These are phyloP conservation scores for Leccinum olivaceopallidum DNA, from an alignment of 768 basidiomycete species.

Conservation along the genomic window DNA sequence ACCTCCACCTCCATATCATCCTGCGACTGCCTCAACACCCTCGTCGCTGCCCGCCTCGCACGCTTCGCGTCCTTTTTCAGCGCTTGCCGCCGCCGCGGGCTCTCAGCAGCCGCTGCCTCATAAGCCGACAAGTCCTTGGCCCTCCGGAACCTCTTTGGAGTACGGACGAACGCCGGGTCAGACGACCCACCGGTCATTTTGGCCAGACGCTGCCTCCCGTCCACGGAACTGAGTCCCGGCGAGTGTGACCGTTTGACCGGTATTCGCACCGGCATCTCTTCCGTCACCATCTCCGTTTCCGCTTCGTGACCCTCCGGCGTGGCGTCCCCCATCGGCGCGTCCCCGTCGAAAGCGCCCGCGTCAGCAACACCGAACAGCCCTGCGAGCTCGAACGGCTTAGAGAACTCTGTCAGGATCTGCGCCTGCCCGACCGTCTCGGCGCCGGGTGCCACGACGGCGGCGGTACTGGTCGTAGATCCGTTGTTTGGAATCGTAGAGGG, in stretches of 20 bases:
- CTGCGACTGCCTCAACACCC: constrained; percentile 15
- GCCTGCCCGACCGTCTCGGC: constrained; percentile 82
- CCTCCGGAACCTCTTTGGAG: constrained; percentile 61
- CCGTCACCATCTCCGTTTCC: constrained; percentile 41
- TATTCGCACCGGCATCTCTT: constrained; percentile 36
- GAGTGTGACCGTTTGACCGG: constrained; percentile 30
- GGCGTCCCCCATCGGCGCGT: constrained; percentile 43
- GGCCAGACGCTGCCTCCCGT: neutral
- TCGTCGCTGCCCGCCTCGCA: constrained; percentile 51
- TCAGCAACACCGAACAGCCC: constrained; percentile 83
- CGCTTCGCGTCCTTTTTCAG: constrained; percentile 68
- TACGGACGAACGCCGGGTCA: constrained; percentile 10
- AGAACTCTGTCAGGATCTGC: constrained; percentile 69
- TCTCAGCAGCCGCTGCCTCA: constrained; percentile 46
- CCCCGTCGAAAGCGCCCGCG: constrained; percentile 66
- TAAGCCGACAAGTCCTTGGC: constrained; percentile 55
- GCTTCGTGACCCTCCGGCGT: constrained; percentile 32
- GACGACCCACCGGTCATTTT: neutral
- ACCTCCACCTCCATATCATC: constrained; percentile 34
- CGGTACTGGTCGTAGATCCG: constrained; percentile 23
- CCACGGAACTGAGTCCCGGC: neutral
- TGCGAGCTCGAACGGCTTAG: constrained; percentile 78
- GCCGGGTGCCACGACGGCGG: constrained; percentile 53
- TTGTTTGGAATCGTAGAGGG: constrained; percentile 42
- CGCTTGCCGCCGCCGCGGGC: constrained; percentile 55